phyloP scores from a whole-genome alignment of 192 early-diverging fungal species.

The Podochytrium sp. region DNA sequence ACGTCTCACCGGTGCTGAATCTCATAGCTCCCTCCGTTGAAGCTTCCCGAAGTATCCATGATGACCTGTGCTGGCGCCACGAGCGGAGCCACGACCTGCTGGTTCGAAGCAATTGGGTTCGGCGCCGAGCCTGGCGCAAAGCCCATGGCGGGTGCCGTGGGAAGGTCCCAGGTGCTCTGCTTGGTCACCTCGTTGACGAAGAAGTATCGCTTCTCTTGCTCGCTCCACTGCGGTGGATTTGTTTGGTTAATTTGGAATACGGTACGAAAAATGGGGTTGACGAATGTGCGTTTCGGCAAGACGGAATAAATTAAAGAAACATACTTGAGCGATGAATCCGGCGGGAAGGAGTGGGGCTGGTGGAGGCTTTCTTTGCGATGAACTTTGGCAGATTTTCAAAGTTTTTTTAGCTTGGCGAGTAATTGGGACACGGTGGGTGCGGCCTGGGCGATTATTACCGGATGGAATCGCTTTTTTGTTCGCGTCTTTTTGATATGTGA shows the following conservation, averaged over 20 bases:
- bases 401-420: too few species aligned
- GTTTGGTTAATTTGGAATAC: too few species aligned
- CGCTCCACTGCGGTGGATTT: constrained; percentile 1
- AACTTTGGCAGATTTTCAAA: neutral
- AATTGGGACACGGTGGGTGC: too few species aligned
- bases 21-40: neutral
- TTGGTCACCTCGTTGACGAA: neutral
- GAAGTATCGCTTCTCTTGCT: neutral
- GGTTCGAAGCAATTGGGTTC: neutral
- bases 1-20: neutral
- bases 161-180: neutral
- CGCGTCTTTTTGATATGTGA: too few species aligned
- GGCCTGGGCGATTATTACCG: too few species aligned
- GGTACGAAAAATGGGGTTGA: too few species aligned
- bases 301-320: too few species aligned
- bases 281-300: too few species aligned
- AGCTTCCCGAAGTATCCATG: neutral
- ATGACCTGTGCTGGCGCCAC: neutral
- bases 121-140: neutral
- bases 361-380: neutral
- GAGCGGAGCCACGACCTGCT: neutral
- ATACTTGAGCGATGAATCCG: neutral
- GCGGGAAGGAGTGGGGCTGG: neutral
- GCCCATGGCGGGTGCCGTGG: neutral
- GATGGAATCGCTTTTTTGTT: too few species aligned